phyloP scores from a whole-genome alignment of 2,329 filamentous ascomycete species.

The Trichoderma sp. region DNA sequence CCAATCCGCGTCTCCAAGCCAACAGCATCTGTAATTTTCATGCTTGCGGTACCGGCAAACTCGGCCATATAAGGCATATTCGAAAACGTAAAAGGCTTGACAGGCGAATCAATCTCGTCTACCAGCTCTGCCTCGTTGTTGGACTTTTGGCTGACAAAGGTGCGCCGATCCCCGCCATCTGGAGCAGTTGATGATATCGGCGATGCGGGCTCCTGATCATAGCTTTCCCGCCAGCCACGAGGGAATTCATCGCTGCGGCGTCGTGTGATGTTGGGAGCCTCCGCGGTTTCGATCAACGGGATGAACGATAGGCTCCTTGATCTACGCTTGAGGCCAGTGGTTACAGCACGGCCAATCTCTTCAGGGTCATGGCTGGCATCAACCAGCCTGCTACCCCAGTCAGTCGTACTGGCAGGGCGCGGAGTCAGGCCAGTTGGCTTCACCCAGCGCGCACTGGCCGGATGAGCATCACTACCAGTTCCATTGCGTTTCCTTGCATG shows the following conservation, averaged over 20 bases:
- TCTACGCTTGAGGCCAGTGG: conserved; percentile 53
- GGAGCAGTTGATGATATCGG: conserved; percentile 52
- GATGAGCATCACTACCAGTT: conserved; percentile 20
- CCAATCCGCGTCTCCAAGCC: conserved; percentile 56
- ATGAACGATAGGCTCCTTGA: conserved; percentile 63
- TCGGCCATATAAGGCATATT: conserved; percentile 48
- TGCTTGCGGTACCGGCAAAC: conserved; percentile 54
- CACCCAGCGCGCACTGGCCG: conserved; percentile 33
- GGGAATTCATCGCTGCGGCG: conserved; percentile 63
- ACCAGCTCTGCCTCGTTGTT: conserved; percentile 41
- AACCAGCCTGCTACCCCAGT: conserved; percentile 46
- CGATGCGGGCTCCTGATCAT: conserved; percentile 49
- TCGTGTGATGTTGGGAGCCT: conserved; percentile 39
- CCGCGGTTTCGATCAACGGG: conserved; percentile 29
- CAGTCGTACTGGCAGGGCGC: conserved; percentile 62
- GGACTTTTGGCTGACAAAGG: conserved; percentile 35
- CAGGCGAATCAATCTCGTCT: conserved; percentile 35
- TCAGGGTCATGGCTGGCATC: conserved; percentile 47
- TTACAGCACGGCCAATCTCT: conserved; percentile 65
- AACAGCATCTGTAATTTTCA: conserved; percentile 60
- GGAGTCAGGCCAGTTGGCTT: conserved; percentile 60
- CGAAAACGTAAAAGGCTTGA: conserved; percentile 58
- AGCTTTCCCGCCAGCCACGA: conserved; percentile 64
- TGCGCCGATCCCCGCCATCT: conserved; percentile 39
- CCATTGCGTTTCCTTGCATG: conserved; percentile 7